These are phyloP conservation scores for Nicotiana otophora DNA, from an alignment of 257 asterid genomes.

Conservation along the genomic window DNA sequence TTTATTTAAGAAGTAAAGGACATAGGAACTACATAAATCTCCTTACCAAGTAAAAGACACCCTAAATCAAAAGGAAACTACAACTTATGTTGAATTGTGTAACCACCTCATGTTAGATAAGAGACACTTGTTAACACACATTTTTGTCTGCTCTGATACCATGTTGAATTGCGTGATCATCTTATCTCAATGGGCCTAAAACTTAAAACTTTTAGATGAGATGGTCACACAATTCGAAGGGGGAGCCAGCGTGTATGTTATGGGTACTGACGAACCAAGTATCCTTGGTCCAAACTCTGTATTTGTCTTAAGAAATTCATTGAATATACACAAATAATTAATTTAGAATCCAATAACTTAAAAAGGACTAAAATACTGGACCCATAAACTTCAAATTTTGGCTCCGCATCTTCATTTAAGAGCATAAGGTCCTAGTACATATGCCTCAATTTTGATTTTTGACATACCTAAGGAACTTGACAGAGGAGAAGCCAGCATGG, in stretches of 20 bases:
- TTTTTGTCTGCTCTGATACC: neutral
- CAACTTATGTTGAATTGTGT: neutral
- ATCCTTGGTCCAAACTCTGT: too few species aligned
- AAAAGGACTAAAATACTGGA: too few species aligned
- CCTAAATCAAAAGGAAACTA: neutral
- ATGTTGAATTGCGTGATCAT: neutral
- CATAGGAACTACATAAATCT: neutral
- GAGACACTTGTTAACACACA: too few species aligned
- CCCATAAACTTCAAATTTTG: too few species aligned
- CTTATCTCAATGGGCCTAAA: neutral
- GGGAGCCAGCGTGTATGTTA: too few species aligned
- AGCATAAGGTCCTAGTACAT: neutral
- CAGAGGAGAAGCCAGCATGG: conserved; percentile 89
- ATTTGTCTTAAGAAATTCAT: too few species aligned
- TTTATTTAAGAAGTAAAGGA: neutral
- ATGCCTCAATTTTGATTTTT: neutral
- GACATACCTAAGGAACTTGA: conserved; percentile 63
- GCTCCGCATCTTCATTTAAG: too few species aligned
- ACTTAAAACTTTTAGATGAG: neutral
- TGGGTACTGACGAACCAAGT: too few species aligned
- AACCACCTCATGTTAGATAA: neutral
- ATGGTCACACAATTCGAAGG: too few species aligned
- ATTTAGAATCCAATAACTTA: too few species aligned
- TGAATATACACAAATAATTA: too few species aligned
- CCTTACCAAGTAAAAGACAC: neutral